These are phyloP conservation scores for Phoma herbarum DNA, from an alignment of 2,329 filamentous ascomycete species.

Conservation along the genomic window DNA sequence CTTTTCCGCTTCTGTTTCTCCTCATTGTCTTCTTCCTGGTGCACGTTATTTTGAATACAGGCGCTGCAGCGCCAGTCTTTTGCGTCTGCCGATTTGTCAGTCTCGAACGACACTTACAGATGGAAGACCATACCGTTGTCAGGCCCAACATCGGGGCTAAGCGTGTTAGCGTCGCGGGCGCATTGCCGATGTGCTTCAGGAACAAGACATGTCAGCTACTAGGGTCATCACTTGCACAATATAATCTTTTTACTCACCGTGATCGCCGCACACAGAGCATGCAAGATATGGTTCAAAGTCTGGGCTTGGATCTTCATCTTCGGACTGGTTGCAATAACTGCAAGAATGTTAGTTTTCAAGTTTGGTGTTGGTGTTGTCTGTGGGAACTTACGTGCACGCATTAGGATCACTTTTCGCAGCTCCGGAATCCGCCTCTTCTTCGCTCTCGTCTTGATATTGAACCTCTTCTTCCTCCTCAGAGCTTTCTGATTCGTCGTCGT, in stretches of 20 bases:
- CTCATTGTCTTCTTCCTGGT: slow-evolving; percentile 24
- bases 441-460: slow-evolving; percentile 63
- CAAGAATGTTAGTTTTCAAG: slow-evolving; percentile 25
- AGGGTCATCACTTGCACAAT: slow-evolving; percentile 43
- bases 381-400: slow-evolving; percentile 69
- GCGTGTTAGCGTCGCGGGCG: slow-evolving; percentile 74
- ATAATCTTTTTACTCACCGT: slow-evolving; percentile 68
- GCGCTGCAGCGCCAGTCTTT: slow-evolving; percentile 69
- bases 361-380: slow-evolving; percentile 20
- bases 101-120: slow-evolving; percentile 13
- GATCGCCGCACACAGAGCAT: slow-evolving; percentile 81
- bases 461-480: slow-evolving; percentile 65
- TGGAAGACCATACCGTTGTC: slow-evolving; percentile 67
- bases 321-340: slow-evolving; percentile 83
- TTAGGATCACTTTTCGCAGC: slow-evolving; percentile 62
- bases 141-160: slow-evolving; percentile 66
- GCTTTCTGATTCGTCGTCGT: slow-evolving; percentile 51
- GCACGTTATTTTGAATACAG: slow-evolving; percentile 60
- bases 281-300: slow-evolving; percentile 82
- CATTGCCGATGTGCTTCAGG: slow-evolving; percentile 87
- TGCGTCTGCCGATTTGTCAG: slow-evolving; percentile 56
- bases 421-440: slow-evolving; percentile 66
- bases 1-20: slow-evolving; percentile 6
- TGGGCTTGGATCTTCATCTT: slow-evolving; percentile 82
- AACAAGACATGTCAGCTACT: slow-evolving; percentile 58